These are phyloP conservation scores for Mortierella sp. DNA, from an alignment of 371 early-diverging fungal species.

Conservation along the genomic window DNA sequence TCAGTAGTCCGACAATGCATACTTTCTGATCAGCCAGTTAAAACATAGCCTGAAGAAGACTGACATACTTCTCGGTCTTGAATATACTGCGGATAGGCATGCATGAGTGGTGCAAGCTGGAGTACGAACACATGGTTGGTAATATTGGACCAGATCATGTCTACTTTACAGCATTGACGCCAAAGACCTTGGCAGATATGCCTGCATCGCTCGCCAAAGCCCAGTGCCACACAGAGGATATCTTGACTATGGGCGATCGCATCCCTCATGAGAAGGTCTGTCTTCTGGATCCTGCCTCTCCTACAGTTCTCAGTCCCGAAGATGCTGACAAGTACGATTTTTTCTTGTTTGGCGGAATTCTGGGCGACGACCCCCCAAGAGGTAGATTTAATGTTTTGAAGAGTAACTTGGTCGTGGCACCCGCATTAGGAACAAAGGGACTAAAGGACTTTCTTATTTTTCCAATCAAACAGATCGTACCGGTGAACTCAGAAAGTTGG, in stretches of 20 bases:
- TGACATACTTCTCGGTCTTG: background rate
- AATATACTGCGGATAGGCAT: constrained; percentile 54
- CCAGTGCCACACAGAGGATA: constrained; percentile 67
- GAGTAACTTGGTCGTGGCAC: background rate
- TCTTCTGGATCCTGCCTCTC: constrained; percentile 77
- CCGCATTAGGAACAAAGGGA: background rate
- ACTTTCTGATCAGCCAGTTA: constrained; percentile 8
- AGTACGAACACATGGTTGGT: constrained; percentile 80
- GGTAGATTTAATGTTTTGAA: constrained; percentile 51
- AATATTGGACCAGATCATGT: constrained; percentile 67
- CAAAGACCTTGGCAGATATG: constrained; percentile 61
- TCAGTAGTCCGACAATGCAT: constrained; percentile 2
- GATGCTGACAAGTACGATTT: constrained; percentile 77
- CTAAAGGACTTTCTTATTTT: background rate
- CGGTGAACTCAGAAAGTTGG: constrained; percentile 73
- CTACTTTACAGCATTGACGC: constrained; percentile 68
- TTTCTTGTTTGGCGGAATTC: constrained; percentile 86
- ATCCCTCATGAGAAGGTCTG: constrained; percentile 71
- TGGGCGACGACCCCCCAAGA: constrained; percentile 77
- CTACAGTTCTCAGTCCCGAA: constrained; percentile 67
- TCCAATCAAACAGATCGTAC: constrained; percentile 72
- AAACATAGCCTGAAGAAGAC: constrained; percentile 4
- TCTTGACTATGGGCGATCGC: constrained; percentile 63
- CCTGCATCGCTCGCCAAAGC: constrained; percentile 66
- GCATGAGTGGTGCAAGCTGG: constrained; percentile 79